Evolutionary conservation across 2,329 filamentous ascomycete species (phyloP).

Genomic region (Xylaria sp.): DNA sequence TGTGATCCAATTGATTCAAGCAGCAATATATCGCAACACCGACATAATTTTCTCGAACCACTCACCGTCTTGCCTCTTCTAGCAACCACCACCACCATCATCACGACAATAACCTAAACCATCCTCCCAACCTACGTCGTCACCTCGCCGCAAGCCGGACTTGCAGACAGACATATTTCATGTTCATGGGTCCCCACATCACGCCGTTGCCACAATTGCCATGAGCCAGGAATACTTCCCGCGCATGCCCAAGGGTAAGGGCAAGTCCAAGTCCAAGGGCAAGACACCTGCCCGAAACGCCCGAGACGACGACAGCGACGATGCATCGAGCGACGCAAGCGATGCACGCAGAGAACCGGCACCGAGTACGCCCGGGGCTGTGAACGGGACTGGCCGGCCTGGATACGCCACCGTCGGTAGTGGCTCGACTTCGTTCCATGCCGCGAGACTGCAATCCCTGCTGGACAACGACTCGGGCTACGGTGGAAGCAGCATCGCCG

Average conservation of each 20-base stretch:
- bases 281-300: constrained; percentile 57
- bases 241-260: constrained; percentile 48
- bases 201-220: constrained; percentile 46
- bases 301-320: constrained; percentile 16
- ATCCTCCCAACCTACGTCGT: neutral
- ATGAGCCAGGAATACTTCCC: constrained; percentile 70
- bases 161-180: constrained; percentile 3
- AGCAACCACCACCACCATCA: constrained; percentile 6
- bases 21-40: constrained; percentile 24
- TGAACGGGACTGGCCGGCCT: constrained; percentile 55
- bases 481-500: constrained; percentile 76
- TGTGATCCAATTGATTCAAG: constrained; percentile 3
- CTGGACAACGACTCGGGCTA: constrained; percentile 93
- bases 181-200: constrained; percentile 35
- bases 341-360: constrained; percentile 20
- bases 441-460: constrained; percentile 80
- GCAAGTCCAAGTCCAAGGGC: constrained; percentile 47
- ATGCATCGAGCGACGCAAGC: constrained; percentile 38
- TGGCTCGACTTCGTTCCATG: constrained; percentile 83
- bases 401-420: constrained; percentile 90
- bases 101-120: neutral
- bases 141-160: neutral
- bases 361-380: constrained; percentile 41
- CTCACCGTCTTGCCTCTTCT: neutral
- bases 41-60: constrained; percentile 25